A percentile compares a stretch with the other conserved stretches of the same genome.
These are phyloP conservation scores for Fusarium siculi DNA, from an alignment of 2,329 filamentous ascomycete species.

Conservation along the genomic window DNA sequence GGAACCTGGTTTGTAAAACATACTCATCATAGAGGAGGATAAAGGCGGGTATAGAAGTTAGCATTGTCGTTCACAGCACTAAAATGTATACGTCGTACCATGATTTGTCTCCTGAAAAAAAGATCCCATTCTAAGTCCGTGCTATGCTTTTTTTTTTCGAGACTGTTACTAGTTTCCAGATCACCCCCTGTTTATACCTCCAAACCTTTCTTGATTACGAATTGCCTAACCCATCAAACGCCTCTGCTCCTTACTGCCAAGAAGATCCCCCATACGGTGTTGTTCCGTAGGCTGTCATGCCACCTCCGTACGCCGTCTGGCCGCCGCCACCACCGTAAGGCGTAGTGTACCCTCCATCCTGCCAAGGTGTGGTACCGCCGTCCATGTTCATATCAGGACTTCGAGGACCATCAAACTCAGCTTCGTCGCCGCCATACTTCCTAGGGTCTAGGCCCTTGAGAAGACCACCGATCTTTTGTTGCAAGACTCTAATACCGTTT, in stretches of 20 bases:
- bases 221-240: conserved; percentile 41
- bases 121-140: conserved; percentile 42
- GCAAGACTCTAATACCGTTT: conserved; percentile 86
- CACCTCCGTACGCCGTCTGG: conserved; percentile 74
- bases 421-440: conserved; percentile 64
- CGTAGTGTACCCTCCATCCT: conserved; percentile 75
- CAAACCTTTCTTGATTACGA: conserved; percentile 35
- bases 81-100: background rate
- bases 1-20: conserved; percentile 26
- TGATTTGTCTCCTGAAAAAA: conserved; percentile 22
- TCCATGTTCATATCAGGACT: conserved; percentile 73
- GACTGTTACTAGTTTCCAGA: conserved; percentile 38
- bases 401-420: conserved; percentile 71
- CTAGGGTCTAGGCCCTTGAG: conserved; percentile 67
- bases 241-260: conserved; percentile 54
- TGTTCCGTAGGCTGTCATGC: conserved; percentile 74
- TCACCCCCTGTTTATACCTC: conserved; percentile 20
- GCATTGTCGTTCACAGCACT: background rate
- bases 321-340: conserved; percentile 65
- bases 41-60: background rate
- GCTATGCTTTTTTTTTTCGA: conserved; percentile 41
- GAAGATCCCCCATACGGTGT: conserved; percentile 61
- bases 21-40: conserved; percentile 15
- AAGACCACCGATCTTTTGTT: conserved; percentile 87
- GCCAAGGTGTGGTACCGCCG: conserved; percentile 65